phyloP scores from a whole-genome alignment of 1,284 basidiomycete genomes.

The Tilletiopsis washingtonensis region DNA sequence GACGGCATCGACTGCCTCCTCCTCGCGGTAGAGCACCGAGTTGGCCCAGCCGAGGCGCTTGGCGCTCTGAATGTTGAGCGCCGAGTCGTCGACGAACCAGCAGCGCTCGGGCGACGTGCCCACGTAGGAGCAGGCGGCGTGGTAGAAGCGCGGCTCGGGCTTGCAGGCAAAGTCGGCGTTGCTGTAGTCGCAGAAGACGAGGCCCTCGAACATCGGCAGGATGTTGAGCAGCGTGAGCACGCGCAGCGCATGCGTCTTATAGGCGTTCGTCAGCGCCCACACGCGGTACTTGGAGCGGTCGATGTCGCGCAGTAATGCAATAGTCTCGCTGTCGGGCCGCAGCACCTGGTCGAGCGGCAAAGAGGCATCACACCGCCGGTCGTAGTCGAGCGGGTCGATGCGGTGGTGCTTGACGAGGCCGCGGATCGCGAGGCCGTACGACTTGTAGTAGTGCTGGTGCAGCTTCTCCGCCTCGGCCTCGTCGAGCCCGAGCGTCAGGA shows the following conservation, averaged over 20 bases:
- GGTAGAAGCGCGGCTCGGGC: conserved; percentile 55
- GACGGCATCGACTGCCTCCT: too few species aligned
- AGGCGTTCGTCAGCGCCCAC: conserved; percentile 43
- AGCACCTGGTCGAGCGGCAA: conserved; percentile 75
- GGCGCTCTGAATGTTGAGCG: conserved; percentile 34
- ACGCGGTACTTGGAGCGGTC: conserved; percentile 66
- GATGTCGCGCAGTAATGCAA: conserved; percentile 66
- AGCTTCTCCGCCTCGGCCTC: conserved; percentile 65
- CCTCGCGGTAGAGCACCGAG: conserved; percentile 36
- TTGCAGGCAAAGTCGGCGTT: conserved; percentile 67
- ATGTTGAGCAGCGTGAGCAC: conserved; percentile 68
- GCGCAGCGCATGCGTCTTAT: conserved; percentile 55
- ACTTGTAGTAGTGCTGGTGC: conserved; percentile 66
- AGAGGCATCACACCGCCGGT: conserved; percentile 71
- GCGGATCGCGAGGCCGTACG: conserved; percentile 73
- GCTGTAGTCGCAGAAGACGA: conserved; percentile 74
- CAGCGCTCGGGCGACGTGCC: conserved; percentile 10
- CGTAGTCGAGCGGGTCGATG: conserved; percentile 79
- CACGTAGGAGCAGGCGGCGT: conserved; percentile 26
- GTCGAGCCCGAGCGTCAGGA: conserved; percentile 61
- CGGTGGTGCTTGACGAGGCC: conserved; percentile 70
- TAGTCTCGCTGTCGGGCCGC: conserved; percentile 58
- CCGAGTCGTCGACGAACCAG: conserved; percentile 46
- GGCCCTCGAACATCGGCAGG: conserved; percentile 66
- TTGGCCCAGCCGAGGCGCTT: conserved; percentile 38